Percentiles rank a stretch among this genome's conserved stretches.
Conservation (phyloP, 2,329 filamentous ascomycete genomes). For the Aspergillus candidus region DNA sequence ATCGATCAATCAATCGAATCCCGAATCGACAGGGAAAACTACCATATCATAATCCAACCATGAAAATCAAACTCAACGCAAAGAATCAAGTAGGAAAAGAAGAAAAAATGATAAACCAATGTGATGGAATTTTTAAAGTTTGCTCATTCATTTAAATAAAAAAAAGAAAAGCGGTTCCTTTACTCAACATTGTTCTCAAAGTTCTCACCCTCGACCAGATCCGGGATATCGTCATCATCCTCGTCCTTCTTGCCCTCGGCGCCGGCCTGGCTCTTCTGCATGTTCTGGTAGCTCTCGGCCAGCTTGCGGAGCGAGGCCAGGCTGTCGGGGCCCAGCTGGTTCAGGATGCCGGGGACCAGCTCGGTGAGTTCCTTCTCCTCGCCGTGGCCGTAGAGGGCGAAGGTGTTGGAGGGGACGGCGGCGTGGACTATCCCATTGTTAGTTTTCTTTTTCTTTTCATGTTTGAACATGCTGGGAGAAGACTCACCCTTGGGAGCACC, state of each 20-base stretch:
- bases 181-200: slow-evolving; percentile 98
- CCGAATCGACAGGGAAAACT: too few species aligned
- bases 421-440: slow-evolving; percentile 67
- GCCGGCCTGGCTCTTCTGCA: slow-evolving; percentile 87
- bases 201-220: slow-evolving; percentile 93
- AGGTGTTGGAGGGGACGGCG: slow-evolving; percentile 95
- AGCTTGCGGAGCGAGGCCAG: slow-evolving; percentile 96
- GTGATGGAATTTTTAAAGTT: too few species aligned
- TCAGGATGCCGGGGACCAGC: slow-evolving; percentile 97
- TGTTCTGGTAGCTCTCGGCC: slow-evolving; percentile 97
- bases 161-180: slow-evolving; percentile 19
- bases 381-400: slow-evolving; percentile 97
- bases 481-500: slow-evolving; percentile 92
- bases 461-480: too few species aligned
- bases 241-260: slow-evolving; percentile 70
- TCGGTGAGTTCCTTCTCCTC: slow-evolving; percentile 99
- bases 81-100: too few species aligned
- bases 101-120: too few species aligned
- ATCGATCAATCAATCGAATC: too few species aligned
- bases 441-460: not conserved
- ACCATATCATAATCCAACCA: too few species aligned
- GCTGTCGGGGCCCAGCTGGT: slow-evolving; percentile 98
- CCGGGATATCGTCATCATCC: slow-evolving; percentile 83
- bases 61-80: too few species aligned
- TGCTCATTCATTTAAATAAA: not conserved